phyloP scores from a whole-genome alignment of 2,329 filamentous ascomycete genomes.

The Scytalidium sp. region DNA sequence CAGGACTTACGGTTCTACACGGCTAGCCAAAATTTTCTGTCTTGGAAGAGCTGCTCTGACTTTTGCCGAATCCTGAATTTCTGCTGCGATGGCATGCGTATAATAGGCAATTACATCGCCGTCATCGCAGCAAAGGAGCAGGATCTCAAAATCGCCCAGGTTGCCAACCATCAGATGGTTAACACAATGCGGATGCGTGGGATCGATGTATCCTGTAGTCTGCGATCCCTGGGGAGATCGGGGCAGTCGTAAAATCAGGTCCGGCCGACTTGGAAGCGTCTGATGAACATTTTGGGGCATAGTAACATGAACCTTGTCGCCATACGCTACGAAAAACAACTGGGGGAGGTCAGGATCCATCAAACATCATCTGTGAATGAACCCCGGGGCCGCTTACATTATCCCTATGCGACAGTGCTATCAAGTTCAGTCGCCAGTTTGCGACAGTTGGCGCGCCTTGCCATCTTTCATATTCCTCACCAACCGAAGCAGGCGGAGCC shows the following conservation, averaged over 20 bases:
- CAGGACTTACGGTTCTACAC: slow-evolving; percentile 9
- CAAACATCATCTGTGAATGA: neutral
- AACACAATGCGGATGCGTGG: slow-evolving; percentile 52
- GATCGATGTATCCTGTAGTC: slow-evolving; percentile 53
- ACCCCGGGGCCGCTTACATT: slow-evolving; percentile 38
- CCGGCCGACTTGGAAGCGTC: slow-evolving; percentile 44
- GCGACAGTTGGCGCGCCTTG: slow-evolving; percentile 5
- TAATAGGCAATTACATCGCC: slow-evolving; percentile 73
- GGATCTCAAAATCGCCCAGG: slow-evolving; percentile 66
- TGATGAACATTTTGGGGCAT: slow-evolving; percentile 46
- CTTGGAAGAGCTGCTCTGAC: slow-evolving; percentile 14
- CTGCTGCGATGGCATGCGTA: slow-evolving; percentile 32
- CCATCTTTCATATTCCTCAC: neutral
- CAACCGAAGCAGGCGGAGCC: neutral
- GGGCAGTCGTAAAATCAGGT: slow-evolving; percentile 46
- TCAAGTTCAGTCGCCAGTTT: slow-evolving; percentile 51
- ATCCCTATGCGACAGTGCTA: slow-evolving; percentile 53
- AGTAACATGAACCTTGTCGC: slow-evolving; percentile 55
- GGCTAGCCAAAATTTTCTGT: slow-evolving; percentile 24
- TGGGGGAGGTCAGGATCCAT: slow-evolving; percentile 21
- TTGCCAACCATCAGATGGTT: slow-evolving; percentile 70
- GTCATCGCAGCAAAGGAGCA: slow-evolving; percentile 68
- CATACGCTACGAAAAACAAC: slow-evolving; percentile 61
- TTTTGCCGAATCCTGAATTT: slow-evolving; percentile 4
- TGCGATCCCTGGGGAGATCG: slow-evolving; percentile 35